Evolutionary conservation across 2,329 filamentous ascomycete genomes (phyloP), one percentile per base, ranked within the genome.

Genomic region (Pseudogymnoascus sp.): DNA sequence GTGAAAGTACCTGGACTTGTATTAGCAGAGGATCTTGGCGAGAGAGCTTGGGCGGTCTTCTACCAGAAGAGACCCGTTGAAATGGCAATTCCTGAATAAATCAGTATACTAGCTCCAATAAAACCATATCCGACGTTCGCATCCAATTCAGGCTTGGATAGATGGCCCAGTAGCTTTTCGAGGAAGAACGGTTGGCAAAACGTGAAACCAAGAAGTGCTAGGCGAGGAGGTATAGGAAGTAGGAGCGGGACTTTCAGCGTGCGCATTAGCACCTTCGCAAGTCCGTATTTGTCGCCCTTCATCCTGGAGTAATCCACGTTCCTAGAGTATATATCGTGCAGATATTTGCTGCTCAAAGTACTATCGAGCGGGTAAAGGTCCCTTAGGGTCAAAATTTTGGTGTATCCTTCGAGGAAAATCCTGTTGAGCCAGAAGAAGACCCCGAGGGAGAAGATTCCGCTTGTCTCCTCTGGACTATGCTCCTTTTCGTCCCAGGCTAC

Each of bases 131-230:
- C 73, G 1, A 65, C 62, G 19, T 73, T 70, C 6, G 63, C 16
- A 21, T 69, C 61, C 0, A 62, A 64, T 29, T 64, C 61, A 26
- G 66, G 67, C 0, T 62, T 66, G 0, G 66, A 69, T 3, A 75
- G 70, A 12, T 72, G 71, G 3, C 61, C 55, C 19, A 77, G 69
- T 0, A 73, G 66, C 1, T 71, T 67, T 23, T 73, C 70, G 64
- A 79, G 75, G 23, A 80, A 74, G 16, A 80, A 77, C 0, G 78
- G 78, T 33, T 80, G 78, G 4, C 75, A 72, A 61, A 79, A 78
- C 4, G 68, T 74, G 66, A 80, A 78, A 2, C 71, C 77, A 1
- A 71, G 73, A 23, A 72, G 72, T 6, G 72, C 69, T 2, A 78
- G 66, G 0, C 78, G 73, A 2, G 77, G 75, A 61, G 65, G 21